Percentiles rank a stretch among this genome's conserved stretches.
phyloP scores from a whole-genome alignment of 768 basidiomycete species.

The Suillus decipiens region DNA sequence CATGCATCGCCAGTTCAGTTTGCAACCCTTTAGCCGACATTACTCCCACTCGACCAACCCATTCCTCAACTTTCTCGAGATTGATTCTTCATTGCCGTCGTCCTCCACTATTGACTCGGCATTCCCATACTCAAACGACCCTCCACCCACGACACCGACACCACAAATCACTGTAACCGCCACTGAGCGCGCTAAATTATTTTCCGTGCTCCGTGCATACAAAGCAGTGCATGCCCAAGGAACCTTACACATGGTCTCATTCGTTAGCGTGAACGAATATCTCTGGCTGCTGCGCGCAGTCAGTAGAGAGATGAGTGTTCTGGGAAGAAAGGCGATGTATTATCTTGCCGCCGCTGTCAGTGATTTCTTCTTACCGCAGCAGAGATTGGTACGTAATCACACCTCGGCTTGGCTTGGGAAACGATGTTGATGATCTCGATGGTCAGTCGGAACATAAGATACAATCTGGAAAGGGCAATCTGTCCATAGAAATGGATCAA shows the following conservation, averaged over 20 bases:
- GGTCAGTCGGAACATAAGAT: constrained; percentile 95
- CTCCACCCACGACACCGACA: constrained; percentile 22
- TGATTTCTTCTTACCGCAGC: constrained; percentile 94
- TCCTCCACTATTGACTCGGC: constrained; percentile 21
- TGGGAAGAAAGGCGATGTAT: constrained; percentile 81
- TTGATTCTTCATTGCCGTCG: constrained; percentile 38
- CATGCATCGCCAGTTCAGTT: constrained; percentile 96
- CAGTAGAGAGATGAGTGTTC: constrained; percentile 70
- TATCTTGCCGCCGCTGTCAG: constrained; percentile 98
- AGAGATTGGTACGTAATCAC: constrained; percentile 74
- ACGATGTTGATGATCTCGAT: constrained; percentile 7
- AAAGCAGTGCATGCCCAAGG: constrained; percentile 76
- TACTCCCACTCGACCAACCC: constrained; percentile 99
- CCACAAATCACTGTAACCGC: constrained; percentile 67
- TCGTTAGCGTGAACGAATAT: constrained; percentile 96
- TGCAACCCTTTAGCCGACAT: constrained; percentile 96
- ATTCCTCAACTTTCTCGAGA: constrained; percentile 92
- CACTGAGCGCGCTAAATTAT: constrained; percentile 62
- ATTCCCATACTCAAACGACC: constrained; percentile 34
- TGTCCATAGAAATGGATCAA: constrained; percentile 98
- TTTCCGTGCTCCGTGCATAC: constrained; percentile 76
- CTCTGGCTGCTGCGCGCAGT: constrained; percentile 87
- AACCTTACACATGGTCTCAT: constrained; percentile 81
- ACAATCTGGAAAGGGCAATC: constrained; percentile 91
- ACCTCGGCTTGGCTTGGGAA: neutral